Base-by-base conservation (phyloP, 2,329 filamentous ascomycete species). In the Spiromastix sp. region DNA sequence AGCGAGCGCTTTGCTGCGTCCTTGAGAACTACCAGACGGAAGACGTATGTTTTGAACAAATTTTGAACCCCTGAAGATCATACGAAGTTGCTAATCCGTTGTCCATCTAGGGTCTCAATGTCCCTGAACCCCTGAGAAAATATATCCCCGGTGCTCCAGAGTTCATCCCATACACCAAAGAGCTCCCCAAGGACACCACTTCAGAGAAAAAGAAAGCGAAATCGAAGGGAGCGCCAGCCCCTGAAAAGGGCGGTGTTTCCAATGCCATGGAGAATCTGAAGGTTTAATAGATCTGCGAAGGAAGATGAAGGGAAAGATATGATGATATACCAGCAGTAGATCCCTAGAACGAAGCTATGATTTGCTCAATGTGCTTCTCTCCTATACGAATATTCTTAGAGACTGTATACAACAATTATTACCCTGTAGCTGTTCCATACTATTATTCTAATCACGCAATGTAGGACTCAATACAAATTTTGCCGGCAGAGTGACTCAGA, bases 21-120 rank as follows among this genome's bases (percentile, higher is more conserved):
- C 73, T 98, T 25, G 91, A 98, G 66, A 98, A 96, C 65, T 96
- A 89, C 63, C 91, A 98, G 68, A 91, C 80, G 0, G 79, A 86
- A 52, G 82, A 89, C 47, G 80, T 79, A 62, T 60, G 73, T 59
- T 4, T 15, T 30, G n/a, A n/a, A n/a, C n/a, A n/a, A n/a, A n/a
- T n/a, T n/a, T n/a, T n/a, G n/a, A n/a, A n/a, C n/a, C n/a, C n/a
- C n/a, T n/a, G n/a, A 24, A 24, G 7, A 24, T 7, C 21, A 24
- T 24, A 24, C n/a, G 21, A n/a, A 7, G 21, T 24, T 24, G n/a
- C 21, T n/a, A n/a, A n/a, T n/a, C n/a, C n/a, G n/a, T n/a, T n/a
- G n/a, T 26, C 22, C 10, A 8, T 21, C 17, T 39, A 85, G 70
- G 85, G 85, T 43, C 71, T 93, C 48, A 72, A 73, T 38, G 80